Base-by-base conservation (phyloP, 148 eudicot species). In the Oxyria digyna region DNA sequence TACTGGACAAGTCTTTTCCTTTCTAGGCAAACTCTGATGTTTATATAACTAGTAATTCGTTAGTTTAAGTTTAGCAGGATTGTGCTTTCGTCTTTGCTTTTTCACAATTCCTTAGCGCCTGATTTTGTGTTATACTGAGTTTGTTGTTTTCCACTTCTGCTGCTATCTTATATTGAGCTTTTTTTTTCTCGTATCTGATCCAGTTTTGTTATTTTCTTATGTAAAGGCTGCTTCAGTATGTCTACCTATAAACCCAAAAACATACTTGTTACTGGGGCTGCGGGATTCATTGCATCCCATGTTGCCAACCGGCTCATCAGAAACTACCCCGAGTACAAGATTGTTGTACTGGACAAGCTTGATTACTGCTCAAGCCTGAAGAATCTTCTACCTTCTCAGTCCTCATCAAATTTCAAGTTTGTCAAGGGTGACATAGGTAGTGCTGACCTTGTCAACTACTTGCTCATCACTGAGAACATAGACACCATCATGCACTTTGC, bases 401-500 rank as follows among this genome's bases (percentile, higher is more conserved):
- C 52, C 18, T 41, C 70, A 21, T 18, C 49, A 14, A 68, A 68
- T 40, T 68, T 68, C 70, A 68, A 68, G 70, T 68, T 68, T 68
- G 70, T 68, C 33, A 68, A 68, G 70, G 70, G 70, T 38, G 70
- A 68, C 54, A 68, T 68, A 15, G 70, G 50, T 42, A 68, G 70
- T 43, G 70, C 70, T 41, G 70, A 68, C 50, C 70, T 68, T 68
- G 70, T 68, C 54, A 68, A 68, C 70, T 68, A 68, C 70, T 54
- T 68, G 23, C 70, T 68, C 0, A 68, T 68, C 55, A 43, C 70
- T 43, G 70, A 68, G 70, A 40, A 42, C 31, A 68, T 68, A 14
- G 70, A 68, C 70, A 68, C 70, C 32, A 68, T 68, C 50, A 68
- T 68, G 70, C 70, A 68, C 52, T 68, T 68, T 68, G 70, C 70